Base-by-base conservation (phyloP, 2,329 filamentous ascomycete genomes). In the Talaromyces sp. region DNA sequence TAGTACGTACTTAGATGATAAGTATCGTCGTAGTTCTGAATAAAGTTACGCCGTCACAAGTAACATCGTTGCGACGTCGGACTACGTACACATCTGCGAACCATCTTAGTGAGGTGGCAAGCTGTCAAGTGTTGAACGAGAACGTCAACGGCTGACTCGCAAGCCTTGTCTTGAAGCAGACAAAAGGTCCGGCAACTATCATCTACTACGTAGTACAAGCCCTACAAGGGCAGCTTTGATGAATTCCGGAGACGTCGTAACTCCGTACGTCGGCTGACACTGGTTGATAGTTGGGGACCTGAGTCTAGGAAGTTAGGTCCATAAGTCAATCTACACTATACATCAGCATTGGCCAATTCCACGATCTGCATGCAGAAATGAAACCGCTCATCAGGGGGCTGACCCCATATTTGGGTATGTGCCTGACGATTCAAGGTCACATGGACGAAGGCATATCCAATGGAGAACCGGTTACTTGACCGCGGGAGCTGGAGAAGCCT, bases 361-460 rank as follows among this genome's bases (percentile, higher is more conserved):
- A 23, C 31, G 50, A 54, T 35, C 50, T 54, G 31, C 31, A 54
- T 54, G 50, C 50, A 54, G 28, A 54, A 21, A 18, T 35, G 50
- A 54, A 54, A 54, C 18, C 28, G 50, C 18, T 23, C n/a, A 35
- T 35, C 50, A 54, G 50, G 28, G n/a, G 50, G 50, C 28, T 54
- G 31, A 16, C n/a, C 31, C 50, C 31, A 54, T 54, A 54, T 54
- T 35, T 54, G 50, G 31, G 50, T 21, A 54, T 37, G 31, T 54
- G 2, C 50, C 50, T 54, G 50, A 54, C 50, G 50, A 54, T 54
- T 37, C 50, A 54, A 54, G 50, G 50, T 54, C 50, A 54, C 50
- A 54, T 54, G 50, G 50, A 37, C 50, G 21, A 4, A 52, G 14
- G 28, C n/a, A 21, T 52, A 33, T 50, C 46, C 46, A 50, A 50